Base-by-base conservation (phyloP, 2,329 filamentous ascomycete species). In the Trichoderma afroharzianum region DNA sequence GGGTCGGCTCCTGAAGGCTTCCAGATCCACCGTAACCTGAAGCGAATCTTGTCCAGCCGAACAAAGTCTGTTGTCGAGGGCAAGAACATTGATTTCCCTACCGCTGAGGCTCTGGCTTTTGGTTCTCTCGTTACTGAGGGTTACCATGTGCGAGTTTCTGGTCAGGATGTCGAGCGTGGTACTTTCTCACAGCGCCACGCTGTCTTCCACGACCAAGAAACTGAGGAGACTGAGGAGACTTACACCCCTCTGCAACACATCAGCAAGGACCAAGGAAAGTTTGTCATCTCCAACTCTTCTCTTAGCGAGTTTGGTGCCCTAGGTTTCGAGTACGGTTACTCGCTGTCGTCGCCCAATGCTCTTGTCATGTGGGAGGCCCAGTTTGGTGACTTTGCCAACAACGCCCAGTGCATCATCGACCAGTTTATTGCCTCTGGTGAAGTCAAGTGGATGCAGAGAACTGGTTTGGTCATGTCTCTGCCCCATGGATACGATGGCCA, bases 281-380 rank as follows among this genome's bases (percentile, higher is more conserved):
- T 99, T 79, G 93, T 97, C 82, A 97, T 99, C 80, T 93, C 93
- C 73, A 99, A 99, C 88, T 99, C 96, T 32, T 98, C 95, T 14
- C 88, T 91, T 78, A 90, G 87, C 78, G 86, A 91, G 82, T 88
- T 88, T 70, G 87, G 86, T 78, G 92, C 90, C 73, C 93, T 99
- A 74, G 96, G 96, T 68, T 99, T 99, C 81, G 96, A 99, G 84
- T 99, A 99, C 79, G 96, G 96, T 73, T 99, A 99, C 87, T 99
- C 96, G 3, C 86, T 99, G 73, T 97, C 95, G 32, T 98, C 96
- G 33, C 96, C 96, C 71, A 97, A 98, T 80, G 95, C 96, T 47
- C 90, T 99, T 30, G 95, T 99, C 77, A 97, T 99, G 91, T 99
- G 96, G 96, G 96, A 99, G 85, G 96, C 96, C 47, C 96, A 99